Evolutionary conservation across 2,329 filamentous ascomycete genomes (phyloP).

Genomic region (Sarocladium strictum): DNA sequence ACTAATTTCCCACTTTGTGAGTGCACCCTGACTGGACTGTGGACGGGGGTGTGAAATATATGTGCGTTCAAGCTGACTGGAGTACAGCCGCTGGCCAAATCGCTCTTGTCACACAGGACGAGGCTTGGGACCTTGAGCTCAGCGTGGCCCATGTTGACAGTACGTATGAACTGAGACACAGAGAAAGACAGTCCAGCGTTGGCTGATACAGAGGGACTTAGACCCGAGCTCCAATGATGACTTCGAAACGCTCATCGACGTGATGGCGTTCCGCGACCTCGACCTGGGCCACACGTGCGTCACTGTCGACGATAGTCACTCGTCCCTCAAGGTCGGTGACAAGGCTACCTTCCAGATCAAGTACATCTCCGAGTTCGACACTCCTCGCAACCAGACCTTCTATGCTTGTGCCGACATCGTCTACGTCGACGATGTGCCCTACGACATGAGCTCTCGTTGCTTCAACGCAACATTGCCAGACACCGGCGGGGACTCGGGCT

Average conservation of each 20-base stretch:
- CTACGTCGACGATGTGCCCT: constrained; percentile 30
- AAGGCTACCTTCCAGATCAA: constrained; percentile 44
- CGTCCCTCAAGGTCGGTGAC: constrained; percentile 29
- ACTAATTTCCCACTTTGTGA: constrained; percentile 51
- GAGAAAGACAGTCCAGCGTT: not conserved
- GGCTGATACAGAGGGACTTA: constrained; percentile 12
- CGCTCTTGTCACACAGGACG: constrained; percentile 50
- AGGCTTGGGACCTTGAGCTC: constrained; percentile 48
- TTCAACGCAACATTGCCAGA: constrained; percentile 35
- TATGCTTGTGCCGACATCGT: constrained; percentile 45
- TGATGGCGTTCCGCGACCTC: constrained; percentile 29
- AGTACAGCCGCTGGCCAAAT: constrained; percentile 47
- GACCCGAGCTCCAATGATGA: constrained; percentile 34
- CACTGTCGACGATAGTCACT: constrained; percentile 26
- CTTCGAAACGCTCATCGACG: constrained; percentile 31
- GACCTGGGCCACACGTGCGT: constrained; percentile 42
- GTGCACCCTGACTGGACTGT: constrained; percentile 13
- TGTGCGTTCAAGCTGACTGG: too few species aligned
- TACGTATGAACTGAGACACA: constrained; percentile 21
- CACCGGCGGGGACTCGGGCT: constrained; percentile 10
- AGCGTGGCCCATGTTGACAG: constrained; percentile 46
- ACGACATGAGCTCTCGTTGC: constrained; percentile 30
- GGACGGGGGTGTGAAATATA: too few species aligned
- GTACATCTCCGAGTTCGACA: constrained; percentile 39
- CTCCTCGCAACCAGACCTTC: constrained; percentile 36